Evolutionary conservation across 2,329 filamentous ascomycete genomes (phyloP).

Genomic region (Chaetomiaceae sp.): DNA sequence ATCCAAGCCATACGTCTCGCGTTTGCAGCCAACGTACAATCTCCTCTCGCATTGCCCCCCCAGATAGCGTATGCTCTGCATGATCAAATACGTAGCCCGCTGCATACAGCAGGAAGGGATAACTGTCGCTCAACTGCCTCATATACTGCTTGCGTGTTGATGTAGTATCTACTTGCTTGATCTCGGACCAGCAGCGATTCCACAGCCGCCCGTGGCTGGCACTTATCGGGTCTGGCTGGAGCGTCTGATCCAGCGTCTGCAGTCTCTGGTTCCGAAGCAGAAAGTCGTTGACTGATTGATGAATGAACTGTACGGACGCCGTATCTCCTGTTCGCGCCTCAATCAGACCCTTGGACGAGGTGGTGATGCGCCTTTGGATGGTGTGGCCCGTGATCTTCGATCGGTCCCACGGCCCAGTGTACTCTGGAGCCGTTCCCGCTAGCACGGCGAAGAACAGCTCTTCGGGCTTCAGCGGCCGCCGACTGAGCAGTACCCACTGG

Average conservation of each 20-base stretch:
- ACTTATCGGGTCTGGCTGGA: too few relatives aligned
- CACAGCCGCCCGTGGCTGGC: too few relatives aligned
- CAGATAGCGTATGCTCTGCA: too few relatives aligned
- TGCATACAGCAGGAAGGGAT: too few relatives aligned
- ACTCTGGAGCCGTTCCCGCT: not conserved
- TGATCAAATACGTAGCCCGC: too few relatives aligned
- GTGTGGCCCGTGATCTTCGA: not conserved
- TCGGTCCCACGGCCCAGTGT: not conserved
- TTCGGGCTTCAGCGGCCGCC: not conserved
- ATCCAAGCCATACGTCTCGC: too few relatives aligned
- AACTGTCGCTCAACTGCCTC: too few relatives aligned
- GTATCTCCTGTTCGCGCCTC: not conserved
- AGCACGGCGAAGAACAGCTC: not conserved
- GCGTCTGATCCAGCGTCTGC: not conserved
- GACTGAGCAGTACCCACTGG: not conserved
- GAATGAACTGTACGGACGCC: not conserved
- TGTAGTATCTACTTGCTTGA: too few relatives aligned
- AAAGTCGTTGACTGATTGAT: conserved; percentile 1
- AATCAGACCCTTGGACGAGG: not conserved
- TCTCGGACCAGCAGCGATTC: too few relatives aligned
- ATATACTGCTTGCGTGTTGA: too few relatives aligned
- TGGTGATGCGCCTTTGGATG: not conserved
- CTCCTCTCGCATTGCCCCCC: too few relatives aligned
- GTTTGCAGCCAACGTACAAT: too few relatives aligned
- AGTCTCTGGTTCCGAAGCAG: not conserved